These are phyloP conservation scores for Aspergillus biplanus DNA, from an alignment of 495 filamentous ascomycete genomes.

Conservation along the genomic window DNA sequence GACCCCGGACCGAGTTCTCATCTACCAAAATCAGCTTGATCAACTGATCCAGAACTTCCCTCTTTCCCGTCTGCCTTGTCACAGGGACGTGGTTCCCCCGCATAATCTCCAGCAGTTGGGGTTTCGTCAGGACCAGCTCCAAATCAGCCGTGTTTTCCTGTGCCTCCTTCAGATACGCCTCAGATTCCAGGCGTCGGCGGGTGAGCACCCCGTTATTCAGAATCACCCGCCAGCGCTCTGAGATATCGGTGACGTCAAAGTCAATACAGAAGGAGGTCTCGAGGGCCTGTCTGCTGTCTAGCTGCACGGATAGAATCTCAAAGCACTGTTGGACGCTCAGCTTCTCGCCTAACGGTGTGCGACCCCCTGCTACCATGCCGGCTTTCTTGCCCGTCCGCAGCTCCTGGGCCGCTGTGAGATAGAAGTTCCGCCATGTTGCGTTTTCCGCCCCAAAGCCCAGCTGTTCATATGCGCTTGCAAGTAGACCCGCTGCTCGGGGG, in stretches of 20 bases:
- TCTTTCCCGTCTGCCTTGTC: not conserved
- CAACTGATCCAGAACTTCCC: not conserved
- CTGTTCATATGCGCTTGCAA: constrained; percentile 30
- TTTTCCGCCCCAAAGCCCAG: constrained; percentile 36
- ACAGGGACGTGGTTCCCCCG: not conserved
- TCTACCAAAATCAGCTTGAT: not conserved
- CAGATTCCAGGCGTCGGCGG: not conserved
- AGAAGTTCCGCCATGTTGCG: constrained; percentile 35
- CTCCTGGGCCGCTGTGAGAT: constrained; percentile 23
- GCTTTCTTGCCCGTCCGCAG: constrained; percentile 17
- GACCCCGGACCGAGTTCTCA: not conserved
- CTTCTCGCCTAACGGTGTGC: constrained; percentile 11
- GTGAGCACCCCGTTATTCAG: constrained; percentile 26
- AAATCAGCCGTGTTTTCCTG: constrained; percentile 5
- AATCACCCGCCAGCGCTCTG: constrained; percentile 21
- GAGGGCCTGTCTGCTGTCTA: not conserved
- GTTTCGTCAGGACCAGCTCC: constrained; percentile 10
- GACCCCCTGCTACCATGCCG: constrained; percentile 9
- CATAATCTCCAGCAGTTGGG: constrained; percentile 7
- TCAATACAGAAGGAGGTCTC: constrained; percentile 18
- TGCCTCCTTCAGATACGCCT: constrained; percentile 5
- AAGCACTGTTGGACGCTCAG: constrained; percentile 2
- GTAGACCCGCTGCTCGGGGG: constrained; percentile 7
- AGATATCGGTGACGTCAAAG: constrained; percentile 15
- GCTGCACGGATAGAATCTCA: constrained; percentile 1